Evolutionary conservation across 306 rosid species (phyloP).

Genomic region (Heteromeles arbutifolia): DNA sequence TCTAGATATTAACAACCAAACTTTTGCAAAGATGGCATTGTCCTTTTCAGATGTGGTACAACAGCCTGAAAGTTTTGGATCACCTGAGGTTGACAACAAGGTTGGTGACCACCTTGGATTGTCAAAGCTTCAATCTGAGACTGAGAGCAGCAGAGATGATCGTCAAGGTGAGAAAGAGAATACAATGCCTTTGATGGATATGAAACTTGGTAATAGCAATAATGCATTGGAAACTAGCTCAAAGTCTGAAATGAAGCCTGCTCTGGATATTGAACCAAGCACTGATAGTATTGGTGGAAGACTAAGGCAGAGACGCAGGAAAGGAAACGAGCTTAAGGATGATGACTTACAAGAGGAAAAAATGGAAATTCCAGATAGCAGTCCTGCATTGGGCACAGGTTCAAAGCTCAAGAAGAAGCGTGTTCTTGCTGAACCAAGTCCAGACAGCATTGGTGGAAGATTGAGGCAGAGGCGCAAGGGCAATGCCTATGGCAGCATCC

Average conservation of each 20-base stretch:
- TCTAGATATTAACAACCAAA: conserved; percentile 19
- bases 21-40: conserved; percentile 45
- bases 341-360: not conserved
- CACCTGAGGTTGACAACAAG: conserved; percentile 13
- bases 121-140: conserved; percentile 6
- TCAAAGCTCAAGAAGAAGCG: conserved; percentile 17
- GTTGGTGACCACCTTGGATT: conserved; percentile 10
- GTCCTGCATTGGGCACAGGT: not conserved
- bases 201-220: not conserved
- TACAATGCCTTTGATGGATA: not conserved
- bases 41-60: conserved; percentile 26
- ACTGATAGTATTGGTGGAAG: conserved; percentile 31
- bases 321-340: not conserved
- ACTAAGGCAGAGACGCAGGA: conserved; percentile 6
- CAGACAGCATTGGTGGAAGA: conserved; percentile 37
- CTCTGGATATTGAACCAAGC: not conserved
- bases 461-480: conserved; percentile 40
- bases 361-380: conserved; percentile 1
- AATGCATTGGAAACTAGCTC: not conserved
- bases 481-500: not conserved
- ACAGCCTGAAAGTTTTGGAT: conserved; percentile 13
- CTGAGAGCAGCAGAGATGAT: not conserved
- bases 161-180: conserved; percentile 7
- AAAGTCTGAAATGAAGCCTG: not conserved
- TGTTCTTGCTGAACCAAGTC: conserved; percentile 13